These are phyloP conservation scores for Xylaria sp. DNA, from an alignment of 2,329 filamentous ascomycete genomes.

Conservation along the genomic window DNA sequence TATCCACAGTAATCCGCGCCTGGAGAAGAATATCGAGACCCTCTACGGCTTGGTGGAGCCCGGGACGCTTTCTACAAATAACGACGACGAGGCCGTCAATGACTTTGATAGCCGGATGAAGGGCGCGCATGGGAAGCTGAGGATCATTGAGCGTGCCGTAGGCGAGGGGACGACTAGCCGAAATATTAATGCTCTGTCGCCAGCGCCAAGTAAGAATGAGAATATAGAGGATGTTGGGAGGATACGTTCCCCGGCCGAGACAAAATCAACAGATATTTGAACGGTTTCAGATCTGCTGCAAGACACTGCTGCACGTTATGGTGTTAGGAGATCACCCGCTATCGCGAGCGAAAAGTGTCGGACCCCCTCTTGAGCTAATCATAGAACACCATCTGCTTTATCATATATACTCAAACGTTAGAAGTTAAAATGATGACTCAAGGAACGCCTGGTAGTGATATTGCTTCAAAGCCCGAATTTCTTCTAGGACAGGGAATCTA, in stretches of 20 bases:
- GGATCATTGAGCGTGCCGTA: slow-evolving; percentile 80
- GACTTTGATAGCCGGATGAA: slow-evolving; percentile 90
- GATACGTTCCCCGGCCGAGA: slow-evolving; percentile 32
- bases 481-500: slow-evolving; percentile 45
- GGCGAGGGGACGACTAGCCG: slow-evolving; percentile 50
- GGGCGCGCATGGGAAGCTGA: slow-evolving; percentile 82
- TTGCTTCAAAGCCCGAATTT: slow-evolving; percentile 27
- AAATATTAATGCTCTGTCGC: slow-evolving; percentile 13
- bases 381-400: not conserved
- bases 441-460: slow-evolving; percentile 11
- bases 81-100: slow-evolving; percentile 87
- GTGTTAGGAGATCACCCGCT: not conserved
- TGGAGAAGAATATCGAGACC: slow-evolving; percentile 79
- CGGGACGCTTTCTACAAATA: slow-evolving; percentile 79
- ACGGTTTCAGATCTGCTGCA: not conserved
- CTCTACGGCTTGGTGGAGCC: slow-evolving; percentile 83
- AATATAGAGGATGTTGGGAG: slow-evolving; percentile 45
- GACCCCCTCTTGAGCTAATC: not conserved
- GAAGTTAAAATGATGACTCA: slow-evolving; percentile 13
- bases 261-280: slow-evolving; percentile 11
- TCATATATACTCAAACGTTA: not conserved
- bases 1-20: slow-evolving; percentile 65
- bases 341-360: not conserved
- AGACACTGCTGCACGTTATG: not conserved
- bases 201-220: slow-evolving; percentile 39